Evolutionary conservation across 805 yeast species (phyloP), one percentile per base, ranked within the genome.

Genomic region (Myxozyma monticola): DNA sequence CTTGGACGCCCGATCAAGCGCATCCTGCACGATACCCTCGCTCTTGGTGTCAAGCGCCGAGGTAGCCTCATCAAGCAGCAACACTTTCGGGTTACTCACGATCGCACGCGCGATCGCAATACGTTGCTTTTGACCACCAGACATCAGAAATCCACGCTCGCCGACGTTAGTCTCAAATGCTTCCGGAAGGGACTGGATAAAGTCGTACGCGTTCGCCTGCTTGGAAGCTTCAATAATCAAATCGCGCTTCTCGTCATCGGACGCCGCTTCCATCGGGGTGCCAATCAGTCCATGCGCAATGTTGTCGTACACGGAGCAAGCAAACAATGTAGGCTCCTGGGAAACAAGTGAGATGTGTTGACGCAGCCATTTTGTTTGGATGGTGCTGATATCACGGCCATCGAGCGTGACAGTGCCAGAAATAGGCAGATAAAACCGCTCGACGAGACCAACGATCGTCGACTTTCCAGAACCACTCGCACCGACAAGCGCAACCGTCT

Each of bases 401-500:
- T 80, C 80, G 4, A 81, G 68, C 1, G 65, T 39, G 3, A 81
- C 71, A 5, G 62, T 54, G 8, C 87, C 86, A 0, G 65, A 52
- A 4, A 63, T 48, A 4, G 84, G 81, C 53, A 78, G 80, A 60
- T 81, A 81, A 59, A 79, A 80, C 38, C 85, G 68, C 54, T 81
- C 69, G 30, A 81, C 66, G 20, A 81, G 65, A 58, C 80, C 84
- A 3, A 81, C 70, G 12, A 81, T 73, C 0, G 62, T 59, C 31
- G 59, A 52, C 36, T 4, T 73, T 66, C 37, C 88, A n/a, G 64
- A 58, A 7, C 96, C 18, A 87, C 82, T 2, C 90, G 95, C 84
- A 1, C 96, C 96, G 18, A 88, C 96, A 59, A 88, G 79, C 9
- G 96, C 96, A 33, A 88, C 90, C 60, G 85, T 87, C 59, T 80